phyloP scores from a whole-genome alignment of 2,329 filamentous ascomycete genomes.

The Tolypocladium endophyticum region DNA sequence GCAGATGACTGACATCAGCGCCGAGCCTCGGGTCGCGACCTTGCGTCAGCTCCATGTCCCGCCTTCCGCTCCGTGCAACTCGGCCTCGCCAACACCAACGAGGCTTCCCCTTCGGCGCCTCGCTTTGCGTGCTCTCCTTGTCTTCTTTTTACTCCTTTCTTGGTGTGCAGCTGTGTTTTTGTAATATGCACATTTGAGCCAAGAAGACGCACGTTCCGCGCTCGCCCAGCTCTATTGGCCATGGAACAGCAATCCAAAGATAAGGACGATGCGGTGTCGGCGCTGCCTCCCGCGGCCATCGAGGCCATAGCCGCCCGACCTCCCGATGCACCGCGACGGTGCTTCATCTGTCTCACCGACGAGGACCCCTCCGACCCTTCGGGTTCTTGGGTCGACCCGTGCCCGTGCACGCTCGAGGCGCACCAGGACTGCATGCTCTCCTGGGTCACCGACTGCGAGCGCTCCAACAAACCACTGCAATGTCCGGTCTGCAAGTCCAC shows the following conservation, averaged over 20 bases:
- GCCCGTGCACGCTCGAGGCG: conserved; percentile 79
- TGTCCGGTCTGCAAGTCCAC: conserved; percentile 86
- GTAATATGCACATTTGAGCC: background rate
- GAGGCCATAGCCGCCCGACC: conserved; percentile 8
- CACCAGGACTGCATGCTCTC: conserved; percentile 84
- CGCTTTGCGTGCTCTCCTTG: background rate
- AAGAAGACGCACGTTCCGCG: background rate
- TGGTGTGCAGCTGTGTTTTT: background rate
- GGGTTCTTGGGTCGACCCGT: conserved; percentile 71
- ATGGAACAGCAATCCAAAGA: background rate
- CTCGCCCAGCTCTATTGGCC: background rate
- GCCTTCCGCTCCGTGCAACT: background rate
- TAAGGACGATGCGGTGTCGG: background rate
- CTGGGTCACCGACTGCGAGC: conserved; percentile 88
- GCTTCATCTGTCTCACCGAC: conserved; percentile 55
- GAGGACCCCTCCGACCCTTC: conserved; percentile 37
- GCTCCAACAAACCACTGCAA: conserved; percentile 51
- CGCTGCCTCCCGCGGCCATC: conserved; percentile 6
- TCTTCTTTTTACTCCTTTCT: background rate
- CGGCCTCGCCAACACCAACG: background rate
- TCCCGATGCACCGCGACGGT: conserved; percentile 29
- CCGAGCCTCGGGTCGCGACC: background rate
- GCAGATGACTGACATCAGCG: background rate
- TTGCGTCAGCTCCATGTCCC: background rate
- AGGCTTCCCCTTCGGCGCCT: background rate